Evolutionary conservation across 2,329 filamentous ascomycete species (phyloP).

Genomic region (Ilyonectria mors-panacis): DNA sequence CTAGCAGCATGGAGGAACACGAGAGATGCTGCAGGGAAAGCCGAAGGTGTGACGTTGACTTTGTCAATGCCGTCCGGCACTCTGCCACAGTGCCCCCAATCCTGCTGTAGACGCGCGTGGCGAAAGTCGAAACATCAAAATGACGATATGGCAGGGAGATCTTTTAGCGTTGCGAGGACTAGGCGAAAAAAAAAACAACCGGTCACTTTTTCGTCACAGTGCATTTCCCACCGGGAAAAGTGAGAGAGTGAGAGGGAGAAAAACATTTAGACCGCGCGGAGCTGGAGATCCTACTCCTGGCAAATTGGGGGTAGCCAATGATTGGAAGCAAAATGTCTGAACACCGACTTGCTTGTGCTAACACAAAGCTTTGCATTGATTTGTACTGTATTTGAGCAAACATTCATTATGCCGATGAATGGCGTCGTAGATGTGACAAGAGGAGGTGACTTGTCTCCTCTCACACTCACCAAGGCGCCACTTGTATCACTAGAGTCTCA

Average conservation of each 20-base stretch:
- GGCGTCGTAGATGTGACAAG: slow-evolving; percentile 13
- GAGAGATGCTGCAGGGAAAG: slow-evolving; percentile 24
- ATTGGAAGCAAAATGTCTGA: slow-evolving; percentile 7
- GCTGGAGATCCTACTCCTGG: neutral
- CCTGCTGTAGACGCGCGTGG: neutral
- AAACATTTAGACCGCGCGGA: neutral
- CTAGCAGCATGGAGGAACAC: slow-evolving; percentile 16
- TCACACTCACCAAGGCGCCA: slow-evolving; percentile 12
- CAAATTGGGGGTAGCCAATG: neutral
- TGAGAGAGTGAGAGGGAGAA: neutral
- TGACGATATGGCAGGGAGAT: slow-evolving; percentile 13
- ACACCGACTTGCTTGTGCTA: neutral
- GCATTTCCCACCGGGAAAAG: neutral
- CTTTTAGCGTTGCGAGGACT: slow-evolving; percentile 2
- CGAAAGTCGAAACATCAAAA: slow-evolving; percentile 14
- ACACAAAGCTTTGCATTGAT: slow-evolving; percentile 1
- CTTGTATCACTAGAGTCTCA: slow-evolving; percentile 23
- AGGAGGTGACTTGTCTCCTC: slow-evolving; percentile 25
- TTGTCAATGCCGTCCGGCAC: slow-evolving; percentile 3
- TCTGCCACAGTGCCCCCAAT: slow-evolving; percentile 1
- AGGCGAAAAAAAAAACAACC: slow-evolving; percentile 3
- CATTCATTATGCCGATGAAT: slow-evolving; percentile 16
- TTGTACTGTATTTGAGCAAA: slow-evolving; percentile 6
- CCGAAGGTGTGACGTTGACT: slow-evolving; percentile 9
- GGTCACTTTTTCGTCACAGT: slow-evolving; percentile 23